Evolutionary conservation across 768 basidiomycete genomes (phyloP).

Genomic region (Ephemerocybe angulata): DNA sequence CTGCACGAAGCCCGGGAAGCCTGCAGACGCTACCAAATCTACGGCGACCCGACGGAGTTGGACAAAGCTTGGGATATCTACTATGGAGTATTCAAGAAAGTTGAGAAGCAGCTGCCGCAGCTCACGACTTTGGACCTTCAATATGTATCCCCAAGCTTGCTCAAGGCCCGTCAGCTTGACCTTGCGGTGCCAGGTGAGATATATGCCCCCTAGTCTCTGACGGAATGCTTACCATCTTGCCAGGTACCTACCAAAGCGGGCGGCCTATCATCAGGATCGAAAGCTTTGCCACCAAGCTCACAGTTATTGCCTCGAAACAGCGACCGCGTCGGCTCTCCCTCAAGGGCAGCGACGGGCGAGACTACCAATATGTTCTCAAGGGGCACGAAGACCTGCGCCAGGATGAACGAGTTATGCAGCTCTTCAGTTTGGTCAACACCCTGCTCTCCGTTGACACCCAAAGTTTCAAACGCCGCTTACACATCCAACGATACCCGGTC

Average conservation of each 20-base stretch:
- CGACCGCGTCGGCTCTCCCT: constrained; percentile 85
- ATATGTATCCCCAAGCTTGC: constrained; percentile 91
- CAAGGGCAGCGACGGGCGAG: constrained; percentile 87
- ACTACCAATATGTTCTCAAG: constrained; percentile 90
- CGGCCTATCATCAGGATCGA: constrained; percentile 76
- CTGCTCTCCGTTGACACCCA: constrained; percentile 88
- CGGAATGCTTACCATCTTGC: too few relatives aligned
- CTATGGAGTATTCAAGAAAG: constrained; percentile 93
- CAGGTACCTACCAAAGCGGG: constrained; percentile 91
- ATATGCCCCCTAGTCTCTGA: too few relatives aligned
- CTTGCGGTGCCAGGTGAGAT: constrained; percentile 88
- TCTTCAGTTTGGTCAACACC: constrained; percentile 96
- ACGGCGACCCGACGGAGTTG: constrained; percentile 83
- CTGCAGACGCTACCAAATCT: constrained; percentile 78
- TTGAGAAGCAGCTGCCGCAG: constrained; percentile 89
- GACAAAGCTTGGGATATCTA: constrained; percentile 99
- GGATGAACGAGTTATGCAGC: constrained; percentile 98
- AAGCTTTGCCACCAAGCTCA: constrained; percentile 84
- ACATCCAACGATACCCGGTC: constrained; percentile 89
- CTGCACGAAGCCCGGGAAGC: constrained; percentile 90
- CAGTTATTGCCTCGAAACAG: constrained; percentile 96
- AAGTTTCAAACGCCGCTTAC: constrained; percentile 93
- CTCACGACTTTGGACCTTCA: constrained; percentile 90
- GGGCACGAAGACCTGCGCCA: constrained; percentile 99
- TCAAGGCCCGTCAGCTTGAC: constrained; percentile 86